Evolutionary conservation across 352 stramenopile genomes (phyloP).

Genomic region (Pythium brachiatum): DNA sequence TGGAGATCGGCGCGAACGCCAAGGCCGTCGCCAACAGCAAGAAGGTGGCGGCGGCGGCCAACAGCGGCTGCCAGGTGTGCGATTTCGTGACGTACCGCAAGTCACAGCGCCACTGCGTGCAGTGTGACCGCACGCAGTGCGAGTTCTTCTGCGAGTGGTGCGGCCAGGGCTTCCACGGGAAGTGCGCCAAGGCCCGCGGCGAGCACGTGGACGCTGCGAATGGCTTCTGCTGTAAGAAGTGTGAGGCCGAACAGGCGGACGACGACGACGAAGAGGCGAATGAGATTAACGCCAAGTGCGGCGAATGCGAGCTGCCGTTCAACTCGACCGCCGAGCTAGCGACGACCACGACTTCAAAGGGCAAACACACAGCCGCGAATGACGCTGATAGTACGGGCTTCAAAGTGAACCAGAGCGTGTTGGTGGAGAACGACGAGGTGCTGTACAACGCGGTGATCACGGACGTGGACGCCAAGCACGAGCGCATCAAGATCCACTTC

Average conservation of each 20-base stretch:
- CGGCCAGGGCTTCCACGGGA: slow-evolving; percentile 73
- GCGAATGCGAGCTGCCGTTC: slow-evolving; percentile 60
- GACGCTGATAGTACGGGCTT: slow-evolving; percentile 41
- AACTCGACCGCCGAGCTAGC: slow-evolving; percentile 27
- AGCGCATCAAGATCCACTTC: slow-evolving; percentile 88
- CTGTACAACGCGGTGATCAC: slow-evolving; percentile 86
- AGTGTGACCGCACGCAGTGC: slow-evolving; percentile 56
- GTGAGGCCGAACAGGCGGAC: slow-evolving; percentile 63
- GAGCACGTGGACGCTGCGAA: slow-evolving; percentile 54
- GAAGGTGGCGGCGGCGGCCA: slow-evolving; percentile 26
- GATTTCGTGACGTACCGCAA: slow-evolving; percentile 76
- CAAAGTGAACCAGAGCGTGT: slow-evolving; percentile 79
- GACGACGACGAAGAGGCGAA: slow-evolving; percentile 47
- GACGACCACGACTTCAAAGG: slow-evolving; percentile 12
- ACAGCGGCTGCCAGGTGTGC: slow-evolving; percentile 74
- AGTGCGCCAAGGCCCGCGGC: slow-evolving; percentile 49
- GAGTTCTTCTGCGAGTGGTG: slow-evolving; percentile 87
- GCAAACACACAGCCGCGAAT: slow-evolving; percentile 3
- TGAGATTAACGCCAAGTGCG: slow-evolving; percentile 64
- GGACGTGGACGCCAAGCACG: slow-evolving; percentile 62
- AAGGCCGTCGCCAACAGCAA: slow-evolving; percentile 52
- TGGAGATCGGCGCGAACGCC: slow-evolving; percentile 34
- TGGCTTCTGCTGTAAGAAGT: slow-evolving; percentile 76
- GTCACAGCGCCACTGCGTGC: slow-evolving; percentile 60
- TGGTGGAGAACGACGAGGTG: slow-evolving; percentile 85